Base-by-base conservation (phyloP, 495 filamentous ascomycete genomes). In the Penicillium paxilli region DNA sequence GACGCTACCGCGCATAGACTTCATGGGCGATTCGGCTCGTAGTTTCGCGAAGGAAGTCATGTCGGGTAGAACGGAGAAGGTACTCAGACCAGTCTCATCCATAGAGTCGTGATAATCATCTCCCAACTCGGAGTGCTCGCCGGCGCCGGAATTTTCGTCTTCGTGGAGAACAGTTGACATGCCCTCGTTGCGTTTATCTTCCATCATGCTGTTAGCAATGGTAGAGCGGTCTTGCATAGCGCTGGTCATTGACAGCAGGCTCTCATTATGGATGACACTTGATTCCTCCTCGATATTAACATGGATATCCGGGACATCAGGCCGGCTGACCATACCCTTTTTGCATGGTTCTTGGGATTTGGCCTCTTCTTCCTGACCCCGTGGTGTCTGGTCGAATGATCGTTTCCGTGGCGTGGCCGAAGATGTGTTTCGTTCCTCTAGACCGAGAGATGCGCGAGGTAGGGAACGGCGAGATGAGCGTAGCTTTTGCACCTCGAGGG, bases 41-140 rank as follows among this genome's bases (percentile, higher is more conserved):
- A 91, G 69, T 30, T 84, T 82, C 8, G 90, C 87, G 62, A 96
- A 90, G 57, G 85, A 81, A n/a, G 90, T 94, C 83, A 94, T 85
- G 53, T 94, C 90, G 22, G 91, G 90, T 37, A 96, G 82, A 0
- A 89, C 88, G 3, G 92, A 96, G 70, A 96, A 96, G 12, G 79
- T 82, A 70, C 89, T 95, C 62, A 94, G 88, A 35, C 86, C 87
- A 17, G 89, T 93, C 58, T 95, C 91, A 60, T 96, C 90, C 53
- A 85, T 78, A 17, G 60, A 54, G 40, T 74, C 73, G 19, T 76
- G 62, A 33, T 65, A 59, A 6, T 68, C 59, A 44, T 67, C 68
- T 46, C 57, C 61, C 21, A 56, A 55, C 55, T 64, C 66, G 48
- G 49, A 57, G 40, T 64, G 50, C 45, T 67, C 59, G 5, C 61